A percentile compares a stretch with the other conserved stretches of the same genome.
Evolutionary conservation across 306 rosid species (phyloP).

Genomic region (Inga laurina): DNA sequence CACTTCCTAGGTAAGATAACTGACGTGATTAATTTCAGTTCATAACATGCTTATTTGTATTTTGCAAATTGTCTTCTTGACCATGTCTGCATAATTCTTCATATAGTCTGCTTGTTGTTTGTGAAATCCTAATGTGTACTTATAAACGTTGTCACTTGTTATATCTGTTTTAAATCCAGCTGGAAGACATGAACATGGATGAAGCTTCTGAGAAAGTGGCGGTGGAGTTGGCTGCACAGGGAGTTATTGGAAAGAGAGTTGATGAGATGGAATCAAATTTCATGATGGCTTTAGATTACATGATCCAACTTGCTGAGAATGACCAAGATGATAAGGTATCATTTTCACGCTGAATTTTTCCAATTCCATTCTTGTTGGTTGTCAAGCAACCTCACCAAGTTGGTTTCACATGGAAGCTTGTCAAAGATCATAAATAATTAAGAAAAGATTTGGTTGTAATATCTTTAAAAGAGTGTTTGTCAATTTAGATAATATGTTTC

Average conservation of each 20-base stretch:
- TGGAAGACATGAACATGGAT: slow-evolving; percentile 84
- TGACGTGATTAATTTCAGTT: not conserved
- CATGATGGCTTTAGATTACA: slow-evolving; percentile 92
- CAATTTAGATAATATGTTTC: not conserved
- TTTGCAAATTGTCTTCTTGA: slow-evolving; percentile 1
- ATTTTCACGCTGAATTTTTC: slow-evolving; percentile 24
- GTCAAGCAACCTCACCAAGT: not conserved
- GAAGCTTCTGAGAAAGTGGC: slow-evolving; percentile 94
- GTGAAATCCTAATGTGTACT: no score
- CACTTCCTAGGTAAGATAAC: not conserved
- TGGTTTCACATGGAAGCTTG: not conserved
- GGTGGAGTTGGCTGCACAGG: slow-evolving; percentile 96
- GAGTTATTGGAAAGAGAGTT: slow-evolving; percentile 93
- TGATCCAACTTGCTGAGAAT: slow-evolving; percentile 80
- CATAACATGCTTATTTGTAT: not conserved
- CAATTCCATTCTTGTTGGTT: not conserved
- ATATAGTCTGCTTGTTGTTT: not conserved
- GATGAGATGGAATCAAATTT: slow-evolving; percentile 93
- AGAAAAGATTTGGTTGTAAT: not conserved
- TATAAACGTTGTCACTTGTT: not conserved
- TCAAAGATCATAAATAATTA: not conserved
- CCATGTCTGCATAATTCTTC: not conserved
- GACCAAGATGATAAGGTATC: slow-evolving; percentile 87
- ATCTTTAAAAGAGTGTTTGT: not conserved
- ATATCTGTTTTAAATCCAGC: slow-evolving; percentile 44